Evolutionary conservation across 805 yeast species (phyloP), one percentile per base, ranked within the genome.

Genomic region (Pichia insulana): DNA sequence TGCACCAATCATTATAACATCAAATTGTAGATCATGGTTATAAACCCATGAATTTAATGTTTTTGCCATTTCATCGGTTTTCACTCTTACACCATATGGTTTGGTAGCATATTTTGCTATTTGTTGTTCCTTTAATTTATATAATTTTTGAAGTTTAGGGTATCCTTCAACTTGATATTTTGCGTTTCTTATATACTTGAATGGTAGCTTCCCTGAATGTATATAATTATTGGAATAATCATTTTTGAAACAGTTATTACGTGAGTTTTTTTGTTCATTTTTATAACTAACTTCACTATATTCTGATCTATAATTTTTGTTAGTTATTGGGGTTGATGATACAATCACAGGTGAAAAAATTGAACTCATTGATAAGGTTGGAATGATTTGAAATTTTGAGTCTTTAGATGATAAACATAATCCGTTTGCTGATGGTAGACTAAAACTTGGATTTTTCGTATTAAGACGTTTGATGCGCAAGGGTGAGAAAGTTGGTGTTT

Each of bases 1-100:
- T 3, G 92, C 90, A 1, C 95, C 95, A 42, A 89, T 77, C 95
- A 90, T 86, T 12, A 90, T 83, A 10, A 87, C 95, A 57, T 89
- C 96, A 60, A 89, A 90, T 46, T 74, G 76, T 31, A 84, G 55
- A 7, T 72, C 69, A 43, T 78, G 75, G 16, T 65, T 65, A 15
- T 63, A 59, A 27, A 77, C 74, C 94, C 95, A 83, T 17, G 59
- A 55, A 44, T 74, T 70, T 44, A 89, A 63, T 0, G 73, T 70
- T 1, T 73, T 71, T 7, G 76, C 67, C 59, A 87, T 78, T 41
- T 73, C 64, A 27, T 71, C 70, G 6, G 73, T 65, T 13, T 65
- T 61, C 3, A 74, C 72, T 36, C 82, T 67, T 8, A 71, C 68
- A 0, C 96, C 95, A 52, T 71, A 82, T 0, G 94, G 84, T 25